These are phyloP conservation scores for Linum lewisii DNA, from an alignment of 345 rosid genomes.

Conservation along the genomic window DNA sequence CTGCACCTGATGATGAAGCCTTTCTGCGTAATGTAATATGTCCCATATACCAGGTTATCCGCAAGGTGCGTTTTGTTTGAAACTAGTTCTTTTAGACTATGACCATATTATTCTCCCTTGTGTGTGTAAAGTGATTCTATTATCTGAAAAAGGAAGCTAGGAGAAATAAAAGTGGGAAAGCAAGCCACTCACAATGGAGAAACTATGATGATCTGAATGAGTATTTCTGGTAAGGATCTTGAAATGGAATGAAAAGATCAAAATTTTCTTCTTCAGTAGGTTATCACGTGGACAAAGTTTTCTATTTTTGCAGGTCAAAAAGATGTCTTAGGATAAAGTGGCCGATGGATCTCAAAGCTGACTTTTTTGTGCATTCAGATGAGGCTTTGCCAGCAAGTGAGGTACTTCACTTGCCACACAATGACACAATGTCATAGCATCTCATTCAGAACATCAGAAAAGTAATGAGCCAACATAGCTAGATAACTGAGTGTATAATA, in stretches of 20 bases:
- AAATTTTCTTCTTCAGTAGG: background rate
- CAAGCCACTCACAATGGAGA: constrained; percentile 96
- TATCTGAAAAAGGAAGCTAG: constrained; percentile 56
- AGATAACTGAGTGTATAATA: no score
- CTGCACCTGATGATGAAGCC: constrained; percentile 58
- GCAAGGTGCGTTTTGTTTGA: constrained; percentile 38
- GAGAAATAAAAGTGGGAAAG: constrained; percentile 74
- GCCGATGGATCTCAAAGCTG: constrained; percentile 61
- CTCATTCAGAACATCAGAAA: no score
- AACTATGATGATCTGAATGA: constrained; percentile 96
- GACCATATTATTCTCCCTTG: constrained; percentile 1
- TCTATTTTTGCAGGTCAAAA: constrained; percentile 46
- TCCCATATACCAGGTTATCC: constrained; percentile 67
- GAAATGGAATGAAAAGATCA: background rate
- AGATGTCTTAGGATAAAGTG: constrained; percentile 60
- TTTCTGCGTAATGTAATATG: constrained; percentile 71
- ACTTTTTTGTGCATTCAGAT: constrained; percentile 62
- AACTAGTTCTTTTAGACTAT: background rate
- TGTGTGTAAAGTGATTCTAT: constrained; percentile 16
- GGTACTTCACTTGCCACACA: constrained; percentile 22
- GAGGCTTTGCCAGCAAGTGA: constrained; percentile 22
- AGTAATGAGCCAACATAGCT: no score
- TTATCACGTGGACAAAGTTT: constrained; percentile 5
- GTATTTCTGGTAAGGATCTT: constrained; percentile 75
- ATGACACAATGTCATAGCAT: background rate